Evolutionary conservation across 2,329 filamentous ascomycete species (phyloP).

Genomic region (Chaetomiaceae sp.): DNA sequence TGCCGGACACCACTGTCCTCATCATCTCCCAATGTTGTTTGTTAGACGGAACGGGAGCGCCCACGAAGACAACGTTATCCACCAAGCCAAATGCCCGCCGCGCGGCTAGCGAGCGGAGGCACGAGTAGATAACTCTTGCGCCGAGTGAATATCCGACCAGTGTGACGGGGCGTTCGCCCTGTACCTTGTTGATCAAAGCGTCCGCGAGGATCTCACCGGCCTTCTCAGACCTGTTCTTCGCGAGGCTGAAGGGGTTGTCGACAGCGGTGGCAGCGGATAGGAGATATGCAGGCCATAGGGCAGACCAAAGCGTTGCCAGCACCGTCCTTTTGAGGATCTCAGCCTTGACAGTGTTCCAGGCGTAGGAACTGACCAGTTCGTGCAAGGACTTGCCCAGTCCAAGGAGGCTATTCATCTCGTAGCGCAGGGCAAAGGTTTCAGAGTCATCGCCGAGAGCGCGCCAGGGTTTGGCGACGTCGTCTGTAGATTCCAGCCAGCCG

Average conservation of each 20-base stretch:
- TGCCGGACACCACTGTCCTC: constrained; percentile 70
- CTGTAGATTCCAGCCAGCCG: constrained; percentile 72
- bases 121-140: constrained; percentile 75
- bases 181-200: constrained; percentile 72
- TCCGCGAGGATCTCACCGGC: constrained; percentile 75
- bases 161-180: constrained; percentile 75
- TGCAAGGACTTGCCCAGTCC: constrained; percentile 68
- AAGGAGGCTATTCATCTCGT: constrained; percentile 72
- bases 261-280: constrained; percentile 61
- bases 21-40: constrained; percentile 68
- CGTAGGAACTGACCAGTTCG: constrained; percentile 64
- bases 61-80: constrained; percentile 77
- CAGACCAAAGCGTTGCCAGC: constrained; percentile 60
- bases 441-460: constrained; percentile 61
- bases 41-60: constrained; percentile 69
- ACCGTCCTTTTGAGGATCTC: constrained; percentile 71
- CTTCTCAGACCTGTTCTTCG: constrained; percentile 71
- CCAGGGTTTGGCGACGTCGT: constrained; percentile 78
- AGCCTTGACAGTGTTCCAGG: constrained; percentile 66
- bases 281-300: constrained; percentile 64
- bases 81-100: constrained; percentile 76
- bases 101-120: constrained; percentile 68
- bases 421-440: constrained; percentile 79
- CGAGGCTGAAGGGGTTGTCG: constrained; percentile 77
- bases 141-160: constrained; percentile 78